Conservation (phyloP, 2,329 filamentous ascomycete species). For the Monosporascus sp. region DNA sequence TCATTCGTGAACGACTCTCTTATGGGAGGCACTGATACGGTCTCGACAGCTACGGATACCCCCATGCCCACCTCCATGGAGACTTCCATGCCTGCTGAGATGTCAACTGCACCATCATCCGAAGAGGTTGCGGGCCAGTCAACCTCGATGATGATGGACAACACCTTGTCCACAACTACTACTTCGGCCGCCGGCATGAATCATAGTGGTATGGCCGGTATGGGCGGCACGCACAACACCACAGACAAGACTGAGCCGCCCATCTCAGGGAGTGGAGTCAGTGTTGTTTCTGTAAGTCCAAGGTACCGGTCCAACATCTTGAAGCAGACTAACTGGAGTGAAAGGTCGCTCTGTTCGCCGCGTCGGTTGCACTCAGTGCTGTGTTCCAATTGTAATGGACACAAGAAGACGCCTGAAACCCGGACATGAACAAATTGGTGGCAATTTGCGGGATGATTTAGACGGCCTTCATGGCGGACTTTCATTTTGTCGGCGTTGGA, state of each 20-base stretch:
- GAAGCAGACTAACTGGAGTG: conserved; percentile 7
- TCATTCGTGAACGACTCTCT: conserved; percentile 1
- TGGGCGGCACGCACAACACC: conserved; percentile 11
- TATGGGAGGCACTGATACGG: conserved; percentile 2
- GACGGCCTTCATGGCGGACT: neutral
- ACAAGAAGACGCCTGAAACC: neutral
- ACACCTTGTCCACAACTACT: conserved; percentile 6
- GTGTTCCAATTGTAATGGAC: conserved; percentile 15
- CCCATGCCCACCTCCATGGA: conserved; percentile 2
- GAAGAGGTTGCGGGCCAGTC: neutral
- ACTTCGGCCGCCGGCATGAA: conserved; percentile 1
- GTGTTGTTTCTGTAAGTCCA: conserved; percentile 19
- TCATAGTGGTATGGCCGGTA: conserved; percentile 4
- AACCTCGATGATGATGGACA: conserved; percentile 7
- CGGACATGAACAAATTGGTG: neutral
- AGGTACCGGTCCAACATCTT: neutral
- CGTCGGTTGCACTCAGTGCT: conserved; percentile 14
- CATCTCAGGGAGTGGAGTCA: conserved; percentile 11
- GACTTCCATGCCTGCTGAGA: neutral
- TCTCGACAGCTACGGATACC: conserved; percentile 1
- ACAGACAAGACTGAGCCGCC: conserved; percentile 11
- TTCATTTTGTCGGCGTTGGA: too few species aligned
- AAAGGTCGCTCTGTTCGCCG: conserved; percentile 17
- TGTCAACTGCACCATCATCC: neutral
- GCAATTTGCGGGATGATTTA: neutral